phyloP scores from a whole-genome alignment of 257 asterid species.

The Fraxinus quadrangulata region DNA sequence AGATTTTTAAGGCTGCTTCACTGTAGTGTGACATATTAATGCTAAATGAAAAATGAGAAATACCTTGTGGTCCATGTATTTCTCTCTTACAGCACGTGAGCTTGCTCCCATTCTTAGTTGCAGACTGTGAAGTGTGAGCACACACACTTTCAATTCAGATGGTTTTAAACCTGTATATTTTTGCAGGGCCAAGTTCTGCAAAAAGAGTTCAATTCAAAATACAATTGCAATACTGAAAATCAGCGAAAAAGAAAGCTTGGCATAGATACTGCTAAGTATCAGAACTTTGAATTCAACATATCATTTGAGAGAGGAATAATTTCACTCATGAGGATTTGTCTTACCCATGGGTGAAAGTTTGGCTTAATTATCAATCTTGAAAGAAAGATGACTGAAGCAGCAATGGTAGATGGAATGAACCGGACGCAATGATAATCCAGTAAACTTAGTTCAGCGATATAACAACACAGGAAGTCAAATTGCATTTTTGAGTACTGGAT shows the following conservation, averaged over 20 bases:
- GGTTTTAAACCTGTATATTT: conserved; percentile 64
- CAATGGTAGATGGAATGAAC: conserved; percentile 74
- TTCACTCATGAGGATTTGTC: conserved; percentile 19
- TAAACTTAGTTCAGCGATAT: conserved; percentile 80
- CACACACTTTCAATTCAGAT: conserved; percentile 63
- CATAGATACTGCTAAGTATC: not conserved
- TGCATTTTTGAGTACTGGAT: conserved; percentile 49
- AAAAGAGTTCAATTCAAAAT: not conserved
- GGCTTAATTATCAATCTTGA: conserved; percentile 61
- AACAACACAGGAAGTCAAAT: conserved; percentile 64
- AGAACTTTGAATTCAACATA: not conserved
- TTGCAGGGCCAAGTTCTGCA: conserved; percentile 63
- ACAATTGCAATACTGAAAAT: not conserved
- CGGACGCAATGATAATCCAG: conserved; percentile 60
- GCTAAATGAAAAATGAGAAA: not conserved
- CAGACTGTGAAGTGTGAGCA: conserved; percentile 47
- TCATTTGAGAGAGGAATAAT: not conserved
- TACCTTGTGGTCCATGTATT: conserved; percentile 60
- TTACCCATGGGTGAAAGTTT: conserved; percentile 72
- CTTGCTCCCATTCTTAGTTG: conserved; percentile 37
- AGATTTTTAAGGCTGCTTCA: not conserved
- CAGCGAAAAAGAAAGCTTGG: not conserved
- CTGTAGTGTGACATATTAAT: not conserved
- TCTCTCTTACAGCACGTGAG: conserved; percentile 41
- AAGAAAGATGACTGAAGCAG: conserved; percentile 85